Evolutionary conservation across 106 monocot species (phyloP).

Genomic region (Dendrobium officinale): DNA sequence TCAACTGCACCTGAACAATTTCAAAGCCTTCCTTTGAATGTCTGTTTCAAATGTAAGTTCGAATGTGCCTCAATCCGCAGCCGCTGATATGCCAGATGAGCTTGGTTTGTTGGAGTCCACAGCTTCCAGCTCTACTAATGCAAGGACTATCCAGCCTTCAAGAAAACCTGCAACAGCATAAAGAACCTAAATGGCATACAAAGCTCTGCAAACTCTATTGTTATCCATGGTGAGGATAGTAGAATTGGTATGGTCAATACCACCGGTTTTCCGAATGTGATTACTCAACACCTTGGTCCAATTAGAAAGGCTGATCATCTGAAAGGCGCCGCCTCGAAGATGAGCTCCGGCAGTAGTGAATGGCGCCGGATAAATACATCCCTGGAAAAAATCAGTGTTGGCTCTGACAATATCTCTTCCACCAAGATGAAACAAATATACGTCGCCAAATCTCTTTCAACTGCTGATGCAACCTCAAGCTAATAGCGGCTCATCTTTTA

Average conservation of each 20-base stretch:
- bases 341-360: slow-evolving; percentile 38
- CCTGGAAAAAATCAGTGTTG: slow-evolving; percentile 46
- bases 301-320: not conserved
- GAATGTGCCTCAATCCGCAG: not conserved
- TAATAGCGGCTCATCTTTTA: not conserved
- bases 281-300: not conserved
- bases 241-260: too few relatives aligned
- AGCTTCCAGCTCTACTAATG: slow-evolving; percentile 4
- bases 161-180: slow-evolving; percentile 15
- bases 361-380: slow-evolving; percentile 54
- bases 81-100: slow-evolving; percentile 33
- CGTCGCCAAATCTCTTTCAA: slow-evolving; percentile 58
- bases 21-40: slow-evolving; percentile 19
- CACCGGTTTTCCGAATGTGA: not conserved
- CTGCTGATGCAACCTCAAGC: slow-evolving; percentile 15
- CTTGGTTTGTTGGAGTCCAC: slow-evolving; percentile 22
- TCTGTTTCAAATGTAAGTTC: not conserved
- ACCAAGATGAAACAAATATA: slow-evolving; percentile 86
- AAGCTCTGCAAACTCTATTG: not conserved
- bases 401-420: slow-evolving; percentile 30
- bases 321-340: slow-evolving; percentile 7
- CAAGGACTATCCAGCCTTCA: slow-evolving; percentile 17
- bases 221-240: too few relatives aligned
- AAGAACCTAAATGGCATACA: slow-evolving; percentile 11
- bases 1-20: slow-evolving; percentile 44